Base-by-base conservation (phyloP, 2,329 filamentous ascomycete species). In the Phaeophleospora eucalypticola region DNA sequence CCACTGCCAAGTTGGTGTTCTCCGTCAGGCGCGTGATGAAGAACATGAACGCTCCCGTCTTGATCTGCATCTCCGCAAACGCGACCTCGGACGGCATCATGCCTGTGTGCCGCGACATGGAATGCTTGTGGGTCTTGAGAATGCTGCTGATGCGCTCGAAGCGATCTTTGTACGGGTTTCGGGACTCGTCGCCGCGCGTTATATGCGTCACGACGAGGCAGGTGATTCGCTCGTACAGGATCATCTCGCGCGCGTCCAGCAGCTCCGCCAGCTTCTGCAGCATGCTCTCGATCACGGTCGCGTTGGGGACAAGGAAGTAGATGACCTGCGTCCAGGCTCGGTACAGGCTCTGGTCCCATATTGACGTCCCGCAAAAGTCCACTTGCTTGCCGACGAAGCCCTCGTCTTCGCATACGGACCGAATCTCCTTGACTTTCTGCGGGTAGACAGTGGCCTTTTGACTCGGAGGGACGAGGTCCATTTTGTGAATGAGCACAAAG, bases 291-390 rank as follows among this genome's bases (percentile, higher is more conserved):
- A 98, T 96, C 36, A 87, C 81, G 15, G 83, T 76, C 1, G 96
- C 80, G 61, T 97, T 97, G 3, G 93, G 93, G n/a, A 97, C 93
- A 37, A 98, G 78, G 65, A 91, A 90, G 75, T 98, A 93, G 51
- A 98, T 96, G 60, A 98, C 96, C 65, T 87, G 88, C 0, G 93
- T 93, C 93, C 93, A 98, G 1, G 93, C 93, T 69, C 95, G 95
- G 76, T 97, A 98, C 32, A 98, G 76, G 45, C 87, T 94, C 73
- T 98, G 93, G 64, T 98, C 93, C 93, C 93, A 98, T 64, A 98
- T 98, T 45, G 87, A 95, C 24, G 91, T 97, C 8, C 89, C 87
- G 66, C 95, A 97, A 49, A 90, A 89, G 48, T 88, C 87, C 51
- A 96, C 71, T 38, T 74, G 68, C 38, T 61, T 60, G 17, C 58